Conservation (phyloP, 768 basidiomycete genomes). For the Hydnomerulius pinastri region DNA sequence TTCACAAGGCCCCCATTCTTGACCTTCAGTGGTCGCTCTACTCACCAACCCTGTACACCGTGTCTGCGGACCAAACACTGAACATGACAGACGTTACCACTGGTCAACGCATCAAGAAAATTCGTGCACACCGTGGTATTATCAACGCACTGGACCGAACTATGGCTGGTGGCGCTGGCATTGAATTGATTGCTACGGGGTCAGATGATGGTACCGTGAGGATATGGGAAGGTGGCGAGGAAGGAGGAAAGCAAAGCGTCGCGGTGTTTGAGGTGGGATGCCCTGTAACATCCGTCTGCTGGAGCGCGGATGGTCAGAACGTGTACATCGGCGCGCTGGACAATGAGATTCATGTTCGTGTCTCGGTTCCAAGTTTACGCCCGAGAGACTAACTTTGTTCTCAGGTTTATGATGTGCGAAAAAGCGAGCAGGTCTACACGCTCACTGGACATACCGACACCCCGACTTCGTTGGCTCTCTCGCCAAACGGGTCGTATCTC, state of each 20-base stretch:
- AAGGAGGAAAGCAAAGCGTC: constrained; percentile 69
- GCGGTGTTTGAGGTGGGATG: constrained; percentile 84
- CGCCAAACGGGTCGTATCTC: constrained; percentile 84
- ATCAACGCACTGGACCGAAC: constrained; percentile 90
- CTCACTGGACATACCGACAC: constrained; percentile 90
- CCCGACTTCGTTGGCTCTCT: constrained; percentile 89
- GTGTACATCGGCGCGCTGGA: constrained; percentile 91
- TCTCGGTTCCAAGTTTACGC: too few relatives aligned
- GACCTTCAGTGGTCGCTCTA: constrained; percentile 90
- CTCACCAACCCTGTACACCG: constrained; percentile 74
- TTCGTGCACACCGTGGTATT: constrained; percentile 88
- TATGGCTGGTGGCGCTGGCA: constrained; percentile 78
- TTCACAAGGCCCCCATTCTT: constrained; percentile 89
- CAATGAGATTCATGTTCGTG: constrained; percentile 91
- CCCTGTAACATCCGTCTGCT: constrained; percentile 90
- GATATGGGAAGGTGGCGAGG: constrained; percentile 88
- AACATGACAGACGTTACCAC: constrained; percentile 77
- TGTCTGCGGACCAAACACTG: constrained; percentile 88
- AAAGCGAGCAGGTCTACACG: constrained; percentile 75
- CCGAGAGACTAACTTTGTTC: too few relatives aligned
- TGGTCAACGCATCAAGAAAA: constrained; percentile 77
- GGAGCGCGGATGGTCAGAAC: constrained; percentile 88
- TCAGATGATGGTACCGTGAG: constrained; percentile 92
- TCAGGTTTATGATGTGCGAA: constrained; percentile 91
- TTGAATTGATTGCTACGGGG: constrained; percentile 84